A percentile compares a stretch with the other conserved stretches of the same genome.
phyloP scores from a whole-genome alignment of 1,139 yeast genomes.

The Scheffersomyces segobiensis region DNA sequence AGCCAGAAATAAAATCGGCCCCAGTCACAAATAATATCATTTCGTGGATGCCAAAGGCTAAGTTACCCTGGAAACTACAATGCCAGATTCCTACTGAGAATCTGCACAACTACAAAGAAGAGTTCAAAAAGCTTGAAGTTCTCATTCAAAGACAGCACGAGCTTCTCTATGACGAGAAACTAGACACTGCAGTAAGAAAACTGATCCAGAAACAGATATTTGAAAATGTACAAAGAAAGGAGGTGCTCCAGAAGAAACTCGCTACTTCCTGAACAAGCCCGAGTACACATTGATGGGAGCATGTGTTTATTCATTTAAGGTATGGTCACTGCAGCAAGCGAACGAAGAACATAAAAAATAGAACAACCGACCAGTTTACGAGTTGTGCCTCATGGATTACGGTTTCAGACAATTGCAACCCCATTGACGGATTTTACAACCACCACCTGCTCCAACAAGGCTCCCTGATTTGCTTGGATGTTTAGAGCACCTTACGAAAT shows the following conservation, averaged over 20 bases:
- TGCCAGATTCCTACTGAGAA: background rate
- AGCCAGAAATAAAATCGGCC: background rate
- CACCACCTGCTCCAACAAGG: background rate
- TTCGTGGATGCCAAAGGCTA: background rate
- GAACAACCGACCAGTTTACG: background rate
- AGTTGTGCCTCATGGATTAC: background rate
- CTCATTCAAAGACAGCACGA: background rate
- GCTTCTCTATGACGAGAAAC: background rate
- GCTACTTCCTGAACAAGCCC: background rate
- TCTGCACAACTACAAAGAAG: background rate
- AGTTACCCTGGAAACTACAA: background rate
- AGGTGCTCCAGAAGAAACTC: background rate
- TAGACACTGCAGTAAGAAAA: background rate
- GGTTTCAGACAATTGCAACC: background rate
- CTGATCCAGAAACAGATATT: background rate
- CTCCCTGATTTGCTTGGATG: too few species aligned
- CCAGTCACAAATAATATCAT: background rate
- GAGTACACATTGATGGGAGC: background rate
- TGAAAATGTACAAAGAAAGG: background rate
- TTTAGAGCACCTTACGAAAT: background rate
- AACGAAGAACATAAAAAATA: background rate
- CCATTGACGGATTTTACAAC: background rate
- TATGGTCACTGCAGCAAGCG: background rate
- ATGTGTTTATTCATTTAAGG: background rate
- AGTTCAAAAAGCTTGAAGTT: background rate